Evolutionary conservation across 1,284 basidiomycete genomes (phyloP).

Genomic region (Macrocystidia cucumis): DNA sequence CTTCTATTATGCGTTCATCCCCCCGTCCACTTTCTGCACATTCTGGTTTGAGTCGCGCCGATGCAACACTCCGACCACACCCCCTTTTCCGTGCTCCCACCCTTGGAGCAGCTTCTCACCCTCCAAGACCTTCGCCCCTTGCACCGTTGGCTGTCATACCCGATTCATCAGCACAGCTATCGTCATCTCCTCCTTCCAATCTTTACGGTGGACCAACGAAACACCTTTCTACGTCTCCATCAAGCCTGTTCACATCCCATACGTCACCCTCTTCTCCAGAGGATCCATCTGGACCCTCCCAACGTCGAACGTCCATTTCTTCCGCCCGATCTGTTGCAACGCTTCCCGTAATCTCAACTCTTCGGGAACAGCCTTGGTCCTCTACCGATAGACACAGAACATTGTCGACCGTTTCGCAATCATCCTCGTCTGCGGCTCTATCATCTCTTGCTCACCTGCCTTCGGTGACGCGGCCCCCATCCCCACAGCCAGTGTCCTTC

Average conservation of each 20-base stretch:
- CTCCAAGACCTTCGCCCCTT: conserved; percentile 45
- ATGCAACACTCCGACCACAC: conserved; percentile 49
- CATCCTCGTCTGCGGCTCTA: conserved; percentile 54
- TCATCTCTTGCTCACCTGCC: conserved; percentile 57
- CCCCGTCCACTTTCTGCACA: conserved; percentile 60
- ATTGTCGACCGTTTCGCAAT: conserved; percentile 54
- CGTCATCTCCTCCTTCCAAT: conserved; percentile 25
- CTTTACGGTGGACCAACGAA: conserved; percentile 29
- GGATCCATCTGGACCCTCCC: conserved; percentile 10
- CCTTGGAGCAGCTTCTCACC: conserved; percentile 31
- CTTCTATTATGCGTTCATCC: too few species aligned
- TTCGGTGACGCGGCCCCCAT: conserved; percentile 41
- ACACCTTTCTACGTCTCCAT: conserved; percentile 25
- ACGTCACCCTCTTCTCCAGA: conserved; percentile 14
- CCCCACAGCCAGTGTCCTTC: conserved; percentile 38
- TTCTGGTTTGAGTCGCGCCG: conserved; percentile 34
- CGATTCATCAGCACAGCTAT: conserved; percentile 38
- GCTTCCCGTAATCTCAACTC: conserved; percentile 35
- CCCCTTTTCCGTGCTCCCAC: conserved; percentile 70
- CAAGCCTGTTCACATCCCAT: conserved; percentile 21
- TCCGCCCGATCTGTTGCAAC: conserved; percentile 58
- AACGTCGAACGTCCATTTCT: conserved; percentile 56
- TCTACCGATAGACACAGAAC: conserved; percentile 54
- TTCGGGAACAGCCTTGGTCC: conserved; percentile 22
- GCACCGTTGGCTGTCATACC: conserved; percentile 56